Percentiles rank a stretch among this genome's conserved stretches.
Evolutionary conservation across 371 early-diverging fungal genomes (phyloP).

Genomic region (Apophysomyces elegans): DNA sequence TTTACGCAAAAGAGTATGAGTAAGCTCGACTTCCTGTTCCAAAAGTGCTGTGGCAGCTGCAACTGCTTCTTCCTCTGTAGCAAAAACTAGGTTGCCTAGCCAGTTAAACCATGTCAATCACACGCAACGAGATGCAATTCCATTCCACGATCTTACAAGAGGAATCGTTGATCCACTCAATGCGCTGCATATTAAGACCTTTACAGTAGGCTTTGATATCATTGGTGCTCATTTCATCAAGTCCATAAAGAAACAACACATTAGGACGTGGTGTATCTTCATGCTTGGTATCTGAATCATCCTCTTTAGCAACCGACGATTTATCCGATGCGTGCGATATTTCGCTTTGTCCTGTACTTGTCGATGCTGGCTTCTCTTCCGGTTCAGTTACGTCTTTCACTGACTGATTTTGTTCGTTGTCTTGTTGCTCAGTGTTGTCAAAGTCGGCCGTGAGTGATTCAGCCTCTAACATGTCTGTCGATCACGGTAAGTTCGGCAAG

Average conservation of each 20-base stretch:
- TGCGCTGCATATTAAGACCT: slow-evolving; percentile 42
- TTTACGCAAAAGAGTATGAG: slow-evolving; percentile 36
- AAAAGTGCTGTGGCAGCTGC: slow-evolving; percentile 43
- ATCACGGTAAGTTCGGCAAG: not conserved
- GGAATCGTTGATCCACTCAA: slow-evolving; percentile 65
- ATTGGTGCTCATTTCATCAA: slow-evolving; percentile 59
- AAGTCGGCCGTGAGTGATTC: not conserved
- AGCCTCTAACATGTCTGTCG: slow-evolving; percentile 13
- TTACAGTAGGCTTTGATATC: slow-evolving; percentile 54
- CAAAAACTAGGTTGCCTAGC: slow-evolving; percentile 42
- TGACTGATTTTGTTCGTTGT: not conserved
- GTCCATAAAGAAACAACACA: slow-evolving; percentile 53
- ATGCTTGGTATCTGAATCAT: not conserved
- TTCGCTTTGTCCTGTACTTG: slow-evolving; percentile 1
- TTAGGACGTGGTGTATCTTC: slow-evolving; percentile 24
- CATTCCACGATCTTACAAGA: slow-evolving; percentile 44
- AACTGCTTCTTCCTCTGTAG: slow-evolving; percentile 30
- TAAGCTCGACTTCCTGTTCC: slow-evolving; percentile 16
- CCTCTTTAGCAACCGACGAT: not conserved
- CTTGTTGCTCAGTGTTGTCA: too few relatives aligned
- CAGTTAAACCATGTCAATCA: slow-evolving; percentile 20
- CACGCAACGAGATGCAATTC: not conserved
- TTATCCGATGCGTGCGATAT: not conserved
- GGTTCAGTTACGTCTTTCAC: not conserved
- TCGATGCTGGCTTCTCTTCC: not conserved